Evolutionary conservation across 2,329 filamentous ascomycete species (phyloP), one percentile per base, ranked within the genome.

Genomic region (Xenoacremonium recifei): DNA sequence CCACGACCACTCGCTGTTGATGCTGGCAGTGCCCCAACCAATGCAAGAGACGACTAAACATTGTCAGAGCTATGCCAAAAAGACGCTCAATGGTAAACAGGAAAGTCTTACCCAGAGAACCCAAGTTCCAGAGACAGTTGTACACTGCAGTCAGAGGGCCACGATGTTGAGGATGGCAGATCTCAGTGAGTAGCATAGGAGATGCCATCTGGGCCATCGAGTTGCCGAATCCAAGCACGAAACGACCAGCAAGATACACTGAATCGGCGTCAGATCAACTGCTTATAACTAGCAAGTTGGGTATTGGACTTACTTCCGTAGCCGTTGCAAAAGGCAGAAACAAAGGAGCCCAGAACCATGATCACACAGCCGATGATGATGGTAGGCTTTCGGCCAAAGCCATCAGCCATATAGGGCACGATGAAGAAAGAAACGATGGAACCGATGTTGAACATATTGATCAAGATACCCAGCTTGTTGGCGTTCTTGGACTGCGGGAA

Each of bases 81-180:
- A 27, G 9, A 27, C 9, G 13, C 13, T 27, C 13, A 27, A 9
- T 9, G 23, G 23, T 13, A 7, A 7, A 15, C 15, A 5, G 1
- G 12, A 4, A 4, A 11, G 3, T 39, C 58, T 53, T 50, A 63
- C 61, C 50, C n/a, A 73, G 59, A 12, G 71, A 69, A 27, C 79
- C 80, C 41, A 81, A 61, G 59, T 84, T 83, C 81, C 81, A 87
- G 39, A 85, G 63, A 53, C 79, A 84, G 62, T 86, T 85, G 65
- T 85, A 85, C 44, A 85, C 72, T 12, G 82, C 72, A 2, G 82
- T 85, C 35, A 85, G 72, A 20, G 76, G 77, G 21, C 75, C 82
- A 57, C 82, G 78, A 58, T 87, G 82, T 57, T 85, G 82, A 18
- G 82, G 82, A 57, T 86, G 82, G 64, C 76, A 80, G 46, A 86